Percentiles rank a stretch among this genome's conserved stretches.
These are phyloP conservation scores for Ceratocystis alfenasii DNA, from an alignment of 2,329 filamentous ascomycete species.

Conservation along the genomic window DNA sequence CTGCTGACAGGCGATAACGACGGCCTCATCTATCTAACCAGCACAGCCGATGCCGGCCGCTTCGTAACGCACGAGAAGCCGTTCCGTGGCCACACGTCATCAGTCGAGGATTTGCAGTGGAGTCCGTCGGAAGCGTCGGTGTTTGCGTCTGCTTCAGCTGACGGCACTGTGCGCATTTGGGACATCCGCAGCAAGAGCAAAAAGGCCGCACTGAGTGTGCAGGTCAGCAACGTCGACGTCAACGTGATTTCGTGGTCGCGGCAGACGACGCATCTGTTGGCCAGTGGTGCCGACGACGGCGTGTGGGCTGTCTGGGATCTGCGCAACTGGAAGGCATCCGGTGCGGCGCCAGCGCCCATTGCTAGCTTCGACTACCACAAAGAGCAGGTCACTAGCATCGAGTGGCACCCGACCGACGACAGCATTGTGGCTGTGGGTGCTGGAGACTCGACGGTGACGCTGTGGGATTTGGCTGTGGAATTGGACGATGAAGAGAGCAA, in stretches of 20 bases:
- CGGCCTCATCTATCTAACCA: constrained; percentile 79
- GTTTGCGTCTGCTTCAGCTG: constrained; percentile 85
- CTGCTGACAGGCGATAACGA: constrained; percentile 85
- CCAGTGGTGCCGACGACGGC: constrained; percentile 85
- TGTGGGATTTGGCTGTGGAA: constrained; percentile 96
- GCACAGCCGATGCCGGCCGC: constrained; percentile 72
- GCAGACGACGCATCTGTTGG: constrained; percentile 77
- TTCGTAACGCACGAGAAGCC: constrained; percentile 78
- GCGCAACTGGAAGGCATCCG: constrained; percentile 69
- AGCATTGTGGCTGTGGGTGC: constrained; percentile 87
- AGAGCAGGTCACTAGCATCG: constrained; percentile 87
- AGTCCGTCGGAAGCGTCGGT: constrained; percentile 85
- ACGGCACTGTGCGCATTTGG: constrained; percentile 93
- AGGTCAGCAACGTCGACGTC: constrained; percentile 73
- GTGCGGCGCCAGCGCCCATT: constrained; percentile 61
- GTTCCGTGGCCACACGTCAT: constrained; percentile 72
- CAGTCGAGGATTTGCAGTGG: constrained; percentile 94
- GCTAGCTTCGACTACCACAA: constrained; percentile 92
- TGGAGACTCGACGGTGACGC: constrained; percentile 83
- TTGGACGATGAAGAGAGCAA: constrained; percentile 93
- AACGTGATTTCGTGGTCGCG: constrained; percentile 95
- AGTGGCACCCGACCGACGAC: constrained; percentile 97
- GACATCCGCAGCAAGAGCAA: constrained; percentile 84
- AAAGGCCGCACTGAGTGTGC: constrained; percentile 74
- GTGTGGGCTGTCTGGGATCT: constrained; percentile 95